Percentiles rank a stretch among this genome's conserved stretches.
Conservation (phyloP, 768 basidiomycete species). For the Amanita phalloides region DNA sequence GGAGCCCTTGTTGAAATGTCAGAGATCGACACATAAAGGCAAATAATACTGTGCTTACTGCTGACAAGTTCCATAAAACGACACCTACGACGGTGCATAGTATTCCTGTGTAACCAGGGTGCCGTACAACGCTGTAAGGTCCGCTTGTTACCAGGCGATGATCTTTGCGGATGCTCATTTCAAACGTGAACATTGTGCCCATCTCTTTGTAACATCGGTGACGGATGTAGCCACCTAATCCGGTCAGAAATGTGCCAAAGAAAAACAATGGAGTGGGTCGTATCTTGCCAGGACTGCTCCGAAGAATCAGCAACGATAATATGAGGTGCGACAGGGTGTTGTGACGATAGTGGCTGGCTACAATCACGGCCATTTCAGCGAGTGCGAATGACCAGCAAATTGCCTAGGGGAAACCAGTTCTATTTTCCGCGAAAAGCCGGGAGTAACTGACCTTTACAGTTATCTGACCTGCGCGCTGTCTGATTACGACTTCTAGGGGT, state of each 20-base stretch:
- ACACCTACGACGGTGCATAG: slow-evolving; percentile 24
- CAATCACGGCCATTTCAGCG: slow-evolving; percentile 3
- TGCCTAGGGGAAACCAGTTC: background rate
- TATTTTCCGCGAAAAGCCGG: background rate
- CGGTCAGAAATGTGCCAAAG: slow-evolving; percentile 26
- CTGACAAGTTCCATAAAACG: slow-evolving; percentile 21
- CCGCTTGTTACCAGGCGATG: slow-evolving; percentile 38
- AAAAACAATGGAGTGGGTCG: slow-evolving; percentile 15
- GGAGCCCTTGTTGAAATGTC: slow-evolving; percentile 24
- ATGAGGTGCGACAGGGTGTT: background rate
- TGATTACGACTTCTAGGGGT: slow-evolving; percentile 24
- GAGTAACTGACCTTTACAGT: slow-evolving; percentile 24
- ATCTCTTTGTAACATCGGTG: slow-evolving; percentile 33
- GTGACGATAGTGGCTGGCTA: background rate
- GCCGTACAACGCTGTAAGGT: slow-evolving; percentile 36
- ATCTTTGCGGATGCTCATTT: slow-evolving; percentile 34
- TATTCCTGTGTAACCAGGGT: slow-evolving; percentile 40
- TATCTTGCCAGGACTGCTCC: background rate
- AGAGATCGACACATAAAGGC: background rate
- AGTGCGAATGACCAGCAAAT: slow-evolving; percentile 5
- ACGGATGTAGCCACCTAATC: slow-evolving; percentile 30
- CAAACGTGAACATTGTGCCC: slow-evolving; percentile 39
- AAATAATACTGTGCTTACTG: slow-evolving; percentile 16
- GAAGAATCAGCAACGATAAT: background rate
- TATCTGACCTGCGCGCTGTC: slow-evolving; percentile 20